phyloP scores from a whole-genome alignment of 495 filamentous ascomycete species.

The Hypomontagnella monticulosa region DNA sequence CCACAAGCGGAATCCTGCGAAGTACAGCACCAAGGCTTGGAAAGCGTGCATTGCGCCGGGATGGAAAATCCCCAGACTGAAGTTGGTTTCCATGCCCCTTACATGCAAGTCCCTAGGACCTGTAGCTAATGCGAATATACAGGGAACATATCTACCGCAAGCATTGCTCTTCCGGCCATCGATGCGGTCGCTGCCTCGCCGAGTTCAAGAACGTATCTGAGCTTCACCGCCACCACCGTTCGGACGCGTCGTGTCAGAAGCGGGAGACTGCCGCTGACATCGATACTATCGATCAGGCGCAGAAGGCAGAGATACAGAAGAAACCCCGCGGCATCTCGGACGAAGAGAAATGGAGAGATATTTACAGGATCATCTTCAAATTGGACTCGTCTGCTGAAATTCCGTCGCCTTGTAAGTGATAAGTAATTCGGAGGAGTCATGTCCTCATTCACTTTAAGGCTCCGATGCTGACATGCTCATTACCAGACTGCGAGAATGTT shows the following conservation, averaged over 20 bases:
- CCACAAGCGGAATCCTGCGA: conserved; percentile 29
- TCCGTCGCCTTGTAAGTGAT: conserved; percentile 33
- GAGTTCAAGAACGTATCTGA: conserved; percentile 19
- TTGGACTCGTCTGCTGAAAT: conserved; percentile 15
- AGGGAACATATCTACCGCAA: conserved; percentile 41
- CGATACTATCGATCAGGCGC: conserved; percentile 24
- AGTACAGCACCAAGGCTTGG: conserved; percentile 33
- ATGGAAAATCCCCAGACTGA: conserved; percentile 30
- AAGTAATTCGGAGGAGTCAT: neutral
- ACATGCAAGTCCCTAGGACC: neutral
- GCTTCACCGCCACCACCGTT: conserved; percentile 20
- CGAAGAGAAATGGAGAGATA: conserved; percentile 30
- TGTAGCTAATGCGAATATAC: neutral
- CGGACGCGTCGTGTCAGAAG: conserved; percentile 21
- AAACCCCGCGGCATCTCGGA: conserved; percentile 27
- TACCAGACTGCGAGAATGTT: conserved; percentile 3
- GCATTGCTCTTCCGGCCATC: conserved; percentile 6
- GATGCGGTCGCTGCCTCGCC: conserved; percentile 27
- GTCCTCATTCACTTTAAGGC: neutral
- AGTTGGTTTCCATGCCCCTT: conserved; percentile 11
- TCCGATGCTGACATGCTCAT: neutral
- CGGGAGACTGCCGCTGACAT: conserved; percentile 4
- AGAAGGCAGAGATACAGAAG: conserved; percentile 28
- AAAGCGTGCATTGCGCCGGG: conserved; percentile 29
- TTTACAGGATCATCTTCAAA: conserved; percentile 34